Conservation (phyloP, 768 basidiomycete genomes). For the Russula abietina region DNA sequence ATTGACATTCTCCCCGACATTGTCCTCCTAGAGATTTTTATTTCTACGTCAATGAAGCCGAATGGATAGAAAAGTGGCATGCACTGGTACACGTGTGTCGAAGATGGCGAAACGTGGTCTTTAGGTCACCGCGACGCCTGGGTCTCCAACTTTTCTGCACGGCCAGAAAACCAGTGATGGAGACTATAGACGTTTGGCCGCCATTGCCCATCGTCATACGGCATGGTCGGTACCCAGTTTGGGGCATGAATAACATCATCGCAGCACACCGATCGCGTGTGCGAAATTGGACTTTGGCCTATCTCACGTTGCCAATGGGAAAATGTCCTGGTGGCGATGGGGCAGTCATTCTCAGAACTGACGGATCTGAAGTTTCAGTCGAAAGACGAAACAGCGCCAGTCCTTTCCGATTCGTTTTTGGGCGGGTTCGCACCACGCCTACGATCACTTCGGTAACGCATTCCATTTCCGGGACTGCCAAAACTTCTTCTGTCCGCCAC, state of each 20-base stretch:
- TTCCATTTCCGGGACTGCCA: background rate
- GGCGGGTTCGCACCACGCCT: background rate
- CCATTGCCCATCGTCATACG: background rate
- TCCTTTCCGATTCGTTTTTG: background rate
- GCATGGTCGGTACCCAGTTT: background rate
- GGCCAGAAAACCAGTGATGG: background rate
- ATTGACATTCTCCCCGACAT: background rate
- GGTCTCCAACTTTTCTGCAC: background rate
- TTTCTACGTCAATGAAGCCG: background rate
- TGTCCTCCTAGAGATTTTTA: background rate
- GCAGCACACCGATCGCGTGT: background rate
- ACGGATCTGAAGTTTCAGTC: background rate
- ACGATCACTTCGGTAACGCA: background rate
- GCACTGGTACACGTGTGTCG: background rate
- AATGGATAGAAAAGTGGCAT: background rate
- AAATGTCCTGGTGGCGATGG: background rate
- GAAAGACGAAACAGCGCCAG: background rate
- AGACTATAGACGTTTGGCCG: background rate
- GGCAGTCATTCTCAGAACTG: background rate
- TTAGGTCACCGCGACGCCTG: background rate
- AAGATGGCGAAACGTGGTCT: background rate
- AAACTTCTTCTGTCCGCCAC: background rate
- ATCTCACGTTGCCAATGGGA: background rate
- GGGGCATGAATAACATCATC: background rate
- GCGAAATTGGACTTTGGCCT: background rate